Base-by-base conservation (phyloP, 345 rosid genomes). In the Citrus inodora region DNA sequence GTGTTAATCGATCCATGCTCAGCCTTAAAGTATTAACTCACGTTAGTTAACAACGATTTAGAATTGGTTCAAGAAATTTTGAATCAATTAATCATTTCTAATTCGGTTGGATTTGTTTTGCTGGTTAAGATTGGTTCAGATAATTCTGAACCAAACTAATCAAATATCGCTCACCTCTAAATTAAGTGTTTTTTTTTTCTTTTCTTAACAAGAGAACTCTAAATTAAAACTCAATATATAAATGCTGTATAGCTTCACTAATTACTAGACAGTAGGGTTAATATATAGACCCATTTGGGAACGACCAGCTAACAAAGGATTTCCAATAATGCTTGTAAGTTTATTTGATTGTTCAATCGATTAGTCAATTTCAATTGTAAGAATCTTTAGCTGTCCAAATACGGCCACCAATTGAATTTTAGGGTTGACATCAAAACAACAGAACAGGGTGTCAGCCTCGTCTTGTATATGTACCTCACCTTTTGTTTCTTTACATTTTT, bases 351-450 rank as follows among this genome's bases (percentile, higher is more conserved):
- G 80, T 76, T 79, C 76, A 55, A 71, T 66, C 67, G 90, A 78
- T 71, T 79, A 48, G 88, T 87, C 90, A 87, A 83, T 79, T 62
- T 87, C 86, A 80, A 80, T 84, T 66, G 27, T 74, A 71, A 80
- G 87, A 87, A 87, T 85, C 90, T 84, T 85, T 82, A 56, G 33
- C 82, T 80, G 85, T 62, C 84, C 74, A 32, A 40, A 63, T 17
- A 82, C 76, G 82, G 86, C 85, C 88, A 82, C 82, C 87, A 75
- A 71, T 70, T 67, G 81, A 77, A 73, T 76, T 81, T 78, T 78
- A 61, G 82, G 79, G 86, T 79, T 82, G 82, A 84, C 77, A 79
- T 76, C 71, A 79, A 84, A 86, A 78, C 81, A 78, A 73, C 16
- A 73, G 17, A 21, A 59, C 75, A 59, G 51, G 63, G 28, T 78